These are phyloP conservation scores for Cercophora samala DNA, from an alignment of 495 filamentous ascomycete genomes.

Conservation along the genomic window DNA sequence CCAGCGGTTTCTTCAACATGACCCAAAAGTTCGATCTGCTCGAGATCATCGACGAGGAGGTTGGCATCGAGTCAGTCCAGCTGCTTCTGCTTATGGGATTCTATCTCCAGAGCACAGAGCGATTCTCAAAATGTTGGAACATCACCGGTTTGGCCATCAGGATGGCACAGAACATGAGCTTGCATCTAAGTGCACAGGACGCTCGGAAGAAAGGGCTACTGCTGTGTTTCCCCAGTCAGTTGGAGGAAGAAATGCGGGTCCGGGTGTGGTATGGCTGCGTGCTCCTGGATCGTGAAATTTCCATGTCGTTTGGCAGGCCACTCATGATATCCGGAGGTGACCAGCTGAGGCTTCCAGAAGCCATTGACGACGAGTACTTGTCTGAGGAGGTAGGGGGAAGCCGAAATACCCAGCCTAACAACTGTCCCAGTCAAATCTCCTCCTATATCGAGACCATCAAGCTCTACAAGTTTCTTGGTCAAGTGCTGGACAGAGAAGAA, in stretches of 20 bases:
- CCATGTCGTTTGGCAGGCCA: constrained; percentile 12
- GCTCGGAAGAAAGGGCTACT: constrained; percentile 3
- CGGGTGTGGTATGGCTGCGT: constrained; percentile 12
- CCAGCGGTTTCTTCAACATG: constrained; percentile 5
- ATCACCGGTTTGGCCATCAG: constrained; percentile 11
- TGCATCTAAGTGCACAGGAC: constrained; percentile 5
- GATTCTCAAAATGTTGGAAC: constrained; percentile 12
- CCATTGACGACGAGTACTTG: constrained; percentile 11
- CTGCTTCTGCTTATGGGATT: constrained; percentile 13
- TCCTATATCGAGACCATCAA: constrained; percentile 12
- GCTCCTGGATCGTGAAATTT: constrained; percentile 10
- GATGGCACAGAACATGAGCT: constrained; percentile 15
- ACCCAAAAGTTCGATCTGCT: constrained; percentile 8
- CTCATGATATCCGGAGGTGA: constrained; percentile 8
- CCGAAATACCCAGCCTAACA: background rate
- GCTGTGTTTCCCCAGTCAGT: background rate
- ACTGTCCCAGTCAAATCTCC: background rate
- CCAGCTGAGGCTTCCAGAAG: constrained; percentile 4
- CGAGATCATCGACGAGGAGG: constrained; percentile 12
- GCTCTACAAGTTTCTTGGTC: constrained; percentile 10
- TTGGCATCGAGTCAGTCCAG: constrained; percentile 11
- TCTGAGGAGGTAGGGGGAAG: constrained; percentile 1
- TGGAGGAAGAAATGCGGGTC: constrained; percentile 9
- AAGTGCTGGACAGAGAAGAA: constrained; percentile 10
- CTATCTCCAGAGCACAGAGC: constrained; percentile 12